Base-by-base conservation (phyloP, 805 yeast genomes). In the Brettanomyces custersianus region DNA sequence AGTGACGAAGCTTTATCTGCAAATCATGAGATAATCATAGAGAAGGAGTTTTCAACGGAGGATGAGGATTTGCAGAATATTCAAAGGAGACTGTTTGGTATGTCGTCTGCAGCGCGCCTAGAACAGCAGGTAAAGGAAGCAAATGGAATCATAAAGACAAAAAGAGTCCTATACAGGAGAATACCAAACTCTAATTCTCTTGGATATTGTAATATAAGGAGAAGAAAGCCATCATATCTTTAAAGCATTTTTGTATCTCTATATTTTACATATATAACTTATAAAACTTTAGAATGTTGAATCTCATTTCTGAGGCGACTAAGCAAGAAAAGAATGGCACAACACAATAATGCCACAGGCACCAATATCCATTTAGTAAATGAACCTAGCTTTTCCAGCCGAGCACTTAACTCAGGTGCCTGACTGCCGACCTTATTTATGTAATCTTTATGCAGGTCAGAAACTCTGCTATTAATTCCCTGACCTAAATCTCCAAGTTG, bases 261-360 rank as follows among this genome's bases (percentile, higher is more conserved):
- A 10, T 10, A 26, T 12, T n/a, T 8, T 12, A 26, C 8, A 19
- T 19, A 20, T 7, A 18, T 18, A 4, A 9, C 23, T 56, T 51
- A 75, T 38, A 77, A 61, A 31, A 77, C 60, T 43, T 77, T 77
- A 7, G 79, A 61, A 47, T 73, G 80, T 46, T 74, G 77, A 38
- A 77, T 74, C 43, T 77, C 83, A 43, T 64, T 72, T 58, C 81
- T 70, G 29, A 77, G 56, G 49, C 73, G 65, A 51, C 66, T 68
- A 17, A 74, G 65, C 41, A 72, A 60, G 24, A 67, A 52, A 15
- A 69, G 62, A 37, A 74, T 57, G 2, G 63, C 55, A 4, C 65
- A 42, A 20, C 70, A 44, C 4, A 67, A 55, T 8, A 62, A 36
- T 8, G 66, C 48, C 16, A 72, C 50, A 2, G 72, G 68, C 17